Base-by-base conservation (phyloP, 2,329 filamentous ascomycete species). In the Claviceps pazoutovae region DNA sequence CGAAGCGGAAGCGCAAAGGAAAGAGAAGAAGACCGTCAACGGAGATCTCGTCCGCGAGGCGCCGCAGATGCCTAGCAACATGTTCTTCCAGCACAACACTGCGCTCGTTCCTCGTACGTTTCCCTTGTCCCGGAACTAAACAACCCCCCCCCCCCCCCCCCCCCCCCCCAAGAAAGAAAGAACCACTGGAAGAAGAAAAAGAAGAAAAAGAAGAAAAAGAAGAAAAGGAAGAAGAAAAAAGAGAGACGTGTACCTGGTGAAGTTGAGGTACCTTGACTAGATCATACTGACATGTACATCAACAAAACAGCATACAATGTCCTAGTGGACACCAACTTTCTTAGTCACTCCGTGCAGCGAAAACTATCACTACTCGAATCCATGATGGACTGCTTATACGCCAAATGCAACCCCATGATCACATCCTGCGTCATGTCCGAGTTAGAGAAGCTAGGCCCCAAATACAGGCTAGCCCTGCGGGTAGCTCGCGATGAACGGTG, bases 381-480 rank as follows among this genome's bases (percentile, higher is more conserved):
- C 3, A 87, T 96, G 74, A 95, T 96, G 88, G 89, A 96, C 66
- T 86, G 87, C 51, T 76, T 98, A 4, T 95, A 90, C 66, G 91
- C 91, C 17, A 94, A 94, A 62, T 93, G 87, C 66, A 88, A 83
- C 21, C 88, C 89, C 17, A 84, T 93, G 57, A 89, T 97, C 58
- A 95, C 89, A 2, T 73, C 63, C 54, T 76, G 86, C 71, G 83
- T 83, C 59, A 83, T 90, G 78, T 84, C 83, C 51, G 89, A 95
- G 67, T 69, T 96, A 57, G 89, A 95, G 65, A 95, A 95, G 66
- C 75, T 96, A 9, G 90, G 91, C 0, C 80, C 81, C 3, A 93
- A 93, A 64, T 98, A 95, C 71, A 74, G 90, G 7, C 81, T 97
- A 51, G 90, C 91, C 1, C 68, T 95, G 52, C 75, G 85, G 14